Evolutionary conservation across 2,329 filamentous ascomycete species (phyloP).

Genomic region (Sarocladiaceae sp.): DNA sequence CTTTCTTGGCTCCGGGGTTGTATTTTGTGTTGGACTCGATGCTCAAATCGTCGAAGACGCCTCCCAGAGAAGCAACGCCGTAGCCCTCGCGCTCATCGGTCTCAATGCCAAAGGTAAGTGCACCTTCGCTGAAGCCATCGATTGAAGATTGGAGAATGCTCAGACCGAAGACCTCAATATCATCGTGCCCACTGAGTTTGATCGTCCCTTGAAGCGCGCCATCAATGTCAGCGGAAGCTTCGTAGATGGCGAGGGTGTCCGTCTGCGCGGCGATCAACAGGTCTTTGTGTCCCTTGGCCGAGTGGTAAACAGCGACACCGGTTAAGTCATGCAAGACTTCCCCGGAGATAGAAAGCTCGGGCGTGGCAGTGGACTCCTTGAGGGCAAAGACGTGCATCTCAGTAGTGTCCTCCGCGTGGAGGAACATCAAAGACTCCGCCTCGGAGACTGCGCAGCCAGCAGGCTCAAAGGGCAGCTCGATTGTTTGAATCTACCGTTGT

Average conservation of each 20-base stretch:
- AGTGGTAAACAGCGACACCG: constrained; percentile 36
- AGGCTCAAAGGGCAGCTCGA: constrained; percentile 34
- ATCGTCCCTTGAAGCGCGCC: constrained; percentile 23
- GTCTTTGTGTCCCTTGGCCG: constrained; percentile 22
- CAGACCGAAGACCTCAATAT: constrained; percentile 38
- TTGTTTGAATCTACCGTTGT: constrained; percentile 35
- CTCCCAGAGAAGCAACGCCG: constrained; percentile 32
- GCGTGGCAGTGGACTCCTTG: constrained; percentile 31
- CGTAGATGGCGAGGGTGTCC: constrained; percentile 34
- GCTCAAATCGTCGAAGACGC: constrained; percentile 25
- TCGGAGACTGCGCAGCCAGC: constrained; percentile 37
- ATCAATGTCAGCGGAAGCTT: constrained; percentile 10
- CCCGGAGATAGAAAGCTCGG: constrained; percentile 30
- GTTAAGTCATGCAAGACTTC: constrained; percentile 33
- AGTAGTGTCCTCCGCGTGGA: constrained; percentile 33
- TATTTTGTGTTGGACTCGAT: constrained; percentile 33
- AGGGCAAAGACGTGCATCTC: constrained; percentile 34
- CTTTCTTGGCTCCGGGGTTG: constrained; percentile 25
- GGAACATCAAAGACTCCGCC: constrained; percentile 31
- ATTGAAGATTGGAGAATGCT: constrained; percentile 34
- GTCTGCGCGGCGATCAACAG: constrained; percentile 38
- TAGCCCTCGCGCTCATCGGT: constrained; percentile 34
- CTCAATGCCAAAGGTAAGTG: constrained; percentile 36
- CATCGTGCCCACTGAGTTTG: constrained; percentile 31
- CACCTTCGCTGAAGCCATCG: constrained; percentile 30